Evolutionary conservation across 1,139 yeast species (phyloP).

Genomic region (Nakaseomyces uthaithaninus): DNA sequence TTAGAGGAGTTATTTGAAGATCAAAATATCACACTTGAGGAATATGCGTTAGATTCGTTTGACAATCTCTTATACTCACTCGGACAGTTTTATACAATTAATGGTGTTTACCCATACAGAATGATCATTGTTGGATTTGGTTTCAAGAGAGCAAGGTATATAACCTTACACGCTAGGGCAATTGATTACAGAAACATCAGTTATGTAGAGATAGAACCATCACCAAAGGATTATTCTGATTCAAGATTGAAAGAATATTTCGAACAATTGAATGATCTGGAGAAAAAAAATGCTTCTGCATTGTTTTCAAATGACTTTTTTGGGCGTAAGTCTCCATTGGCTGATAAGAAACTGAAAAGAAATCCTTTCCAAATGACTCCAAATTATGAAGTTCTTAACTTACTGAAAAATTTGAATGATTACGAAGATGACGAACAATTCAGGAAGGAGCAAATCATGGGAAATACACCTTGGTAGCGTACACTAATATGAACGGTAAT

Average conservation of each 20-base stretch:
- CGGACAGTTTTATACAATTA: conserved; percentile 46
- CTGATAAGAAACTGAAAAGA: conserved; percentile 33
- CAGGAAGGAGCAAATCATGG: conserved; percentile 2
- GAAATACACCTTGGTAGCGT: conserved; percentile 6
- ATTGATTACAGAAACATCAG: conserved; percentile 23
- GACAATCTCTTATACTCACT: conserved; percentile 66
- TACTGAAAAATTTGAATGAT: background rate
- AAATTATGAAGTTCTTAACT: conserved; percentile 2
- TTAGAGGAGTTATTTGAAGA: conserved; percentile 14
- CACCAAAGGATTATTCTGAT: conserved; percentile 33
- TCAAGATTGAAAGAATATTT: conserved; percentile 29
- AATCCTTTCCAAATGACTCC: conserved; percentile 53
- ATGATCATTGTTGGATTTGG: conserved; percentile 65
- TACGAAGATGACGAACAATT: conserved; percentile 5
- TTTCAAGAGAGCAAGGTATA: conserved; percentile 57
- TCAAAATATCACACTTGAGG: conserved; percentile 39
- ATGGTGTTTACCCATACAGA: conserved; percentile 41
- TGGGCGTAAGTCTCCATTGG: conserved; percentile 38
- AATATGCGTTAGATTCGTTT: conserved; percentile 71
- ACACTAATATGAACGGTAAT: too few species aligned
- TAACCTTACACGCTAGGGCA: conserved; percentile 43
- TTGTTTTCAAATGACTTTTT: conserved; percentile 54
- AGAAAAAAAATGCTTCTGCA: conserved; percentile 47
- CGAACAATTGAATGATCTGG: conserved; percentile 40
- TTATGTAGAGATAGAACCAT: conserved; percentile 60